Base-by-base conservation (phyloP, 345 rosid species). In the Eucalyptus leucophloia region DNA sequence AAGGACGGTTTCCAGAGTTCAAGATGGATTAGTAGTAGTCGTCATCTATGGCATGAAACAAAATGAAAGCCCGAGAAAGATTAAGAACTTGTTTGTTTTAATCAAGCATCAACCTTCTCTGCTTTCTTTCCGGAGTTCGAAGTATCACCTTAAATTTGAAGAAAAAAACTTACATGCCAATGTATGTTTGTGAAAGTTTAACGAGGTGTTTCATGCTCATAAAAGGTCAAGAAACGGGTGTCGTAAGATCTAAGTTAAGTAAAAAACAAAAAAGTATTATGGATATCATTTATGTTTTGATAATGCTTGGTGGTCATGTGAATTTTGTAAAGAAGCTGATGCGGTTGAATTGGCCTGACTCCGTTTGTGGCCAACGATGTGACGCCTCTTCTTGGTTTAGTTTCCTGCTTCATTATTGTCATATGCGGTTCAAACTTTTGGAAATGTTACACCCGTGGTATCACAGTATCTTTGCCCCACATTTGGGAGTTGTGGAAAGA, bases 1-100 rank as follows among this genome's bases (percentile, higher is more conserved):
- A 37, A 37, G 15, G 28, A 21, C 1, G 45, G 28, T 2, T 72
- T 18, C 44, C 3, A n/a, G 0, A 15, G 19, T 65, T 65, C 18
- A 14, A 65, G 19, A 7, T 7, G 19, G 19, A 65, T 65, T 0
- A 15, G 17, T 13, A 7, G 19, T 0, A 14, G 19, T 4, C 37
- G 37, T 30, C 17, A 7, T 30, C 72, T 7, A 62, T 14, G 34
- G 72, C 72, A 14, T 7, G 37, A 30, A 62, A 62, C 18, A 14
- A 30, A 14, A 30, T 14, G 77, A n/a, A 65, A n/a, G 19, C 72
- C 19, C 37, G 21, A n/a, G 19, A 65, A 65, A 30, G 37, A 30
- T n/a, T 30, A 7, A 65, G 37, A n/a, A 40, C 37, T n/a, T 6
- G 21, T n/a, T 65, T 4, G 37, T 65, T n/a, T 65, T 18, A 12